A percentile compares a stretch with the other conserved stretches of the same genome.
Evolutionary conservation across 129 eudicot genomes (phyloP).

Genomic region (Lactuca saligna): DNA sequence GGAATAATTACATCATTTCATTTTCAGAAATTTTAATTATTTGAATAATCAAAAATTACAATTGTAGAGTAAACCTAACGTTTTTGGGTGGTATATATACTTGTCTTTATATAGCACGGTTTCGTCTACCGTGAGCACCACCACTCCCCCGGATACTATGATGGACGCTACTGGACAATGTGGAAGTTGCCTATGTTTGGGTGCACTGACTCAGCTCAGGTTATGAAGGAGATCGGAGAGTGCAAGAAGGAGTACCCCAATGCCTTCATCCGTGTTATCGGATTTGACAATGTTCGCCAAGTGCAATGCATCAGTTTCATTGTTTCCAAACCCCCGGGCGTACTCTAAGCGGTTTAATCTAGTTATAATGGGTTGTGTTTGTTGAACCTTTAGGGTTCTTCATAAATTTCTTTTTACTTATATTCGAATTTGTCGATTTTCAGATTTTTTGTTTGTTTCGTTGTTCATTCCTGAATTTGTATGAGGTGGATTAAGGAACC

Average conservation of each 20-base stretch:
- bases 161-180: conserved; percentile 89
- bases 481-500: conserved; percentile 31
- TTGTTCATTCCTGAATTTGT: conserved; percentile 24
- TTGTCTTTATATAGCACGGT: conserved; percentile 23
- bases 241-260: conserved; percentile 54
- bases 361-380: conserved; percentile 21
- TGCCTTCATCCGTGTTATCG: conserved; percentile 57
- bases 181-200: conserved; percentile 92
- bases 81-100: background rate
- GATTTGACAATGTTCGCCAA: conserved; percentile 79
- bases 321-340: conserved; percentile 44
- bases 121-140: conserved; percentile 61
- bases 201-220: conserved; percentile 62
- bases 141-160: conserved; percentile 66
- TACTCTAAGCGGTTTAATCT: conserved; percentile 28
- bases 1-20: background rate
- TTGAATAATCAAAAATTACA: too few species aligned
- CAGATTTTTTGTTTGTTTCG: conserved; percentile 13
- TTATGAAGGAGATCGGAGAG: conserved; percentile 46
- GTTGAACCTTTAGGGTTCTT: conserved; percentile 33
- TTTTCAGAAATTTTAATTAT: background rate
- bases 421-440: conserved; percentile 11
- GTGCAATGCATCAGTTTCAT: conserved; percentile 84
- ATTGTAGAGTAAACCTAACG: too few species aligned
- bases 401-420: conserved; percentile 16